phyloP scores from a whole-genome alignment of 441 rosid species.

The Erodium moschatum region DNA sequence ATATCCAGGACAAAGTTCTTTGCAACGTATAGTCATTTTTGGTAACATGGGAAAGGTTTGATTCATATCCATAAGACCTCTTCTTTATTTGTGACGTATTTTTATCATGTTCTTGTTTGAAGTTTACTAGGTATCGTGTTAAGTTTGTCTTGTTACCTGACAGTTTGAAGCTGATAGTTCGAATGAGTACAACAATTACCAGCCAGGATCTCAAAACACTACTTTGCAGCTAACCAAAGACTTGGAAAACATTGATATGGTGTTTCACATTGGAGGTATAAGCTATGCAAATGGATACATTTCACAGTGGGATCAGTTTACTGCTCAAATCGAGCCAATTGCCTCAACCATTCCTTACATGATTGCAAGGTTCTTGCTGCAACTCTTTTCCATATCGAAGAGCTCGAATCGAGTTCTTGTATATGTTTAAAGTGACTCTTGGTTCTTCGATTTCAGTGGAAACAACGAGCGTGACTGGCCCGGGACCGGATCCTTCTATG shows the following conservation, averaged over 20 bases:
- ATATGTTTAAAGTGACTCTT: not conserved
- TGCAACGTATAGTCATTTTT: constrained; percentile 64
- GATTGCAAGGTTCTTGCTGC: constrained; percentile 54
- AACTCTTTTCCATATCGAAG: not conserved
- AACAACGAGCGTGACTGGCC: constrained; percentile 94
- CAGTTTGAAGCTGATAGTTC: constrained; percentile 97
- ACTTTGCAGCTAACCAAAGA: constrained; percentile 72
- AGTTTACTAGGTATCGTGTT: not conserved
- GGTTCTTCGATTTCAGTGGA: constrained; percentile 40
- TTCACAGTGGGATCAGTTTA: constrained; percentile 98
- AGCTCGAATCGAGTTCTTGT: not conserved
- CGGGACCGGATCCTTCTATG: constrained; percentile 67
- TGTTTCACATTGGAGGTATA: constrained; percentile 82
- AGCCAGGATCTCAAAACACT: constrained; percentile 81
- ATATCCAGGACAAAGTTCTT: constrained; percentile 64
- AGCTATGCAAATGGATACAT: constrained; percentile 77
- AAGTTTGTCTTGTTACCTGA: constrained; percentile 8
- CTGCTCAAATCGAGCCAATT: constrained; percentile 80
- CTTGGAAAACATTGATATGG: constrained; percentile 54
- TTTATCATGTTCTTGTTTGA: too few relatives aligned
- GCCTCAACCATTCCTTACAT: constrained; percentile 72
- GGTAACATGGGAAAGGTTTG: constrained; percentile 96
- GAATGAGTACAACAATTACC: constrained; percentile 70
- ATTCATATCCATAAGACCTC: constrained; percentile 4
- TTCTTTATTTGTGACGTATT: not conserved